Conservation (phyloP, 345 rosid species). For the Citrus australasica region DNA sequence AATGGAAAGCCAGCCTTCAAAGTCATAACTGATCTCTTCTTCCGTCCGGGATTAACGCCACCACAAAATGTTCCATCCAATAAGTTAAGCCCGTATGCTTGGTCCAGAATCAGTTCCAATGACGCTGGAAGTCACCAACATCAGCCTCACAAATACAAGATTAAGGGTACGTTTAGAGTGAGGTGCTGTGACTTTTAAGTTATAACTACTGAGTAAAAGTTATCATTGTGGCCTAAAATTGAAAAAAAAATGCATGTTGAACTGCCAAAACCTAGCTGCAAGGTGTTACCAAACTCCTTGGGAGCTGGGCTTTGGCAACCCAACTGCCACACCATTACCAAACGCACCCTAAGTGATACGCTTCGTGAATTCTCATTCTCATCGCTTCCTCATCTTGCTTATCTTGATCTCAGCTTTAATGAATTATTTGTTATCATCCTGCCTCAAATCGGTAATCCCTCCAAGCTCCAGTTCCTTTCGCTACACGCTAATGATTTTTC, state of each 20-base stretch:
- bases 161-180: neutral
- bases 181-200: too few species aligned
- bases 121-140: neutral
- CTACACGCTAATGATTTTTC: neutral
- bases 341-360: neutral
- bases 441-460: neutral
- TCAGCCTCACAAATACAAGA: neutral
- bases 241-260: too few species aligned
- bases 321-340: too few species aligned
- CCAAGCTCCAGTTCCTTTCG: neutral
- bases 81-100: neutral
- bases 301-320: too few species aligned
- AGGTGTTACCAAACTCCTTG: too few species aligned
- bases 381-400: neutral
- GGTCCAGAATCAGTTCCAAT: neutral
- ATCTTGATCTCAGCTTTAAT: neutral
- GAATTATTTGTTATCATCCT: conserved; percentile 10
- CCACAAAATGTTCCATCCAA: too few species aligned
- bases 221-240: too few species aligned
- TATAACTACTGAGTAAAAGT: too few species aligned
- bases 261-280: too few species aligned
- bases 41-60: neutral
- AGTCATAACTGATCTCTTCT: conserved; percentile 2
- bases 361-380: neutral
- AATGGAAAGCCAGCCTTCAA: conserved; percentile 22